Conservation (phyloP, 495 filamentous ascomycete genomes). For the Letharia lupina region DNA sequence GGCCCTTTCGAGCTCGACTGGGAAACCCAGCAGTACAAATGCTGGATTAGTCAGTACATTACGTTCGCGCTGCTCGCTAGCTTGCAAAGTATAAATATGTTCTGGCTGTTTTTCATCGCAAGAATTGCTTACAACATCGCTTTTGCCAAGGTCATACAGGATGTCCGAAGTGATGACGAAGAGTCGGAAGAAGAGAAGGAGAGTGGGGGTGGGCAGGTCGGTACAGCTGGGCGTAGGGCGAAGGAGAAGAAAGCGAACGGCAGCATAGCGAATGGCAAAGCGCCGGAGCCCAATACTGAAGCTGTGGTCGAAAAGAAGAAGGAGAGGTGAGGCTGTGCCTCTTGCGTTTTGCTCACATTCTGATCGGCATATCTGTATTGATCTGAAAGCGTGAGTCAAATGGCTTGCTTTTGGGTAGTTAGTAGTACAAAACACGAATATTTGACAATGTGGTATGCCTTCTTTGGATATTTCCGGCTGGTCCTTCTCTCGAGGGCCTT, state of each 20-base stretch:
- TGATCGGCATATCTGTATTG: neutral
- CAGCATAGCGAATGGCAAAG: conserved; percentile 12
- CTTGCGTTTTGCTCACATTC: conserved; percentile 1
- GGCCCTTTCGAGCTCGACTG: conserved; percentile 84
- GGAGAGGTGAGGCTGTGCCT: conserved; percentile 4
- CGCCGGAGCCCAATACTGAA: conserved; percentile 7
- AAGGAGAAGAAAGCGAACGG: conserved; percentile 9
- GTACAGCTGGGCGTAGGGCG: neutral
- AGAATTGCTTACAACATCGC: conserved; percentile 58
- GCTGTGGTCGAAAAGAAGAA: conserved; percentile 17
- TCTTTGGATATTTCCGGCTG: neutral
- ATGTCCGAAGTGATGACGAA: conserved; percentile 56
- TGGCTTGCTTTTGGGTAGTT: neutral
- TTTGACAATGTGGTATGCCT: neutral
- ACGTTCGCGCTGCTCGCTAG: conserved; percentile 60
- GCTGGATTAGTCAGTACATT: conserved; percentile 64
- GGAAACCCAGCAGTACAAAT: conserved; percentile 79
- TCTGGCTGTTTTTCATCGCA: conserved; percentile 80
- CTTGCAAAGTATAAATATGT: conserved; percentile 74
- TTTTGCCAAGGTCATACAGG: conserved; percentile 41
- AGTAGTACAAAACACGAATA: neutral
- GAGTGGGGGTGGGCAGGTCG: conserved; percentile 2
- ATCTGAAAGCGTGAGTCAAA: neutral
- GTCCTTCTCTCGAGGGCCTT: neutral
- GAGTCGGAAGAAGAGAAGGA: conserved; percentile 35